phyloP scores from a whole-genome alignment of 2,329 filamentous ascomycete genomes.

The Colletotrichum destructivum region DNA sequence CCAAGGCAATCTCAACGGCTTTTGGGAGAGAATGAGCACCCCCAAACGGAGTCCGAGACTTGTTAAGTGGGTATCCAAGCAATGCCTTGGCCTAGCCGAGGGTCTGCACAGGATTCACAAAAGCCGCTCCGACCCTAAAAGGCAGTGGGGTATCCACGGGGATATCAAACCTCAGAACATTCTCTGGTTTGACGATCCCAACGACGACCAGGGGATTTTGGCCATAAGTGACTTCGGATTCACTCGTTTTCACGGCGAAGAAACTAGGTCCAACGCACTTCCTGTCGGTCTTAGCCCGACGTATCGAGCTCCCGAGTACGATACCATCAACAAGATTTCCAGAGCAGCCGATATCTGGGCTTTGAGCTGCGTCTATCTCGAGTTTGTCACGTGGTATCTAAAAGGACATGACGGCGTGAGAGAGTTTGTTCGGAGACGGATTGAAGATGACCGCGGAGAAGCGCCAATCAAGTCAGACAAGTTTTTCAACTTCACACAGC shows the following conservation, averaged over 20 bases:
- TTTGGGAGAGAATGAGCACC: slow-evolving; percentile 5
- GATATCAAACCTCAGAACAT: slow-evolving; percentile 38
- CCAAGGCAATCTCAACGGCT: slow-evolving; percentile 29
- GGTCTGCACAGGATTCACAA: slow-evolving; percentile 5
- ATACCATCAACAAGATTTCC: neutral
- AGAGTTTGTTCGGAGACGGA: neutral
- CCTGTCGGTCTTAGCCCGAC: neutral
- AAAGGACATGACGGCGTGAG: neutral
- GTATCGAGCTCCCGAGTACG: neutral
- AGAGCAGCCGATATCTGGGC: slow-evolving; percentile 16
- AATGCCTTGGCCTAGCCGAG: slow-evolving; percentile 37
- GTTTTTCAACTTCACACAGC: neutral
- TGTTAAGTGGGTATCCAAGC: slow-evolving; percentile 30
- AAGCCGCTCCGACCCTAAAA: neutral
- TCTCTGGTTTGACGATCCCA: slow-evolving; percentile 18
- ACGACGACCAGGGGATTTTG: neutral
- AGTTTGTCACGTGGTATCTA: slow-evolving; percentile 17
- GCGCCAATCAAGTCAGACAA: neutral
- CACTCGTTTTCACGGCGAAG: neutral
- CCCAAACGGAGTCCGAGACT: neutral
- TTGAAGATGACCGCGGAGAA: neutral
- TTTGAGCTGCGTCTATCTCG: slow-evolving; percentile 10
- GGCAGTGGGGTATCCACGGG: slow-evolving; percentile 11
- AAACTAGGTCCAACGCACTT: neutral
- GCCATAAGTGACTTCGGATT: slow-evolving; percentile 21